Conservation (phyloP, 768 basidiomycete genomes). For the Trametes villosa region DNA sequence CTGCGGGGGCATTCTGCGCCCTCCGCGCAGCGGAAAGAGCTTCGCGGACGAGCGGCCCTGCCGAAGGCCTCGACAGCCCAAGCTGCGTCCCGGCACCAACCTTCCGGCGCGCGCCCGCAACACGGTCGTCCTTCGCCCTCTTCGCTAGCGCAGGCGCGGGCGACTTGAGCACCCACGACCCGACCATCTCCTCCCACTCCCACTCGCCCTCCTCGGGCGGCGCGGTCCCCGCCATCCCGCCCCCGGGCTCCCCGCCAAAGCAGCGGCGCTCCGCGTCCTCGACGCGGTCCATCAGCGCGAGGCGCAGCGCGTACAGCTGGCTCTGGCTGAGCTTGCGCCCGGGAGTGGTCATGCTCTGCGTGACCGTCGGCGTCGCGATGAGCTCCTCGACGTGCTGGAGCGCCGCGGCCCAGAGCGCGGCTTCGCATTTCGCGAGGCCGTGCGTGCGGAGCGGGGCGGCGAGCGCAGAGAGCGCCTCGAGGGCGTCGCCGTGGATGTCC, state of each 20-base stretch:
- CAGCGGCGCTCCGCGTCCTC: slow-evolving; percentile 57
- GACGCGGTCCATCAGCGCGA: slow-evolving; percentile 47
- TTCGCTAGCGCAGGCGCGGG: slow-evolving; percentile 26
- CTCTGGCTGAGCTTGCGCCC: slow-evolving; percentile 26
- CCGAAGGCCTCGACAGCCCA: neutral
- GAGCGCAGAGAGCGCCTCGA: slow-evolving; percentile 33
- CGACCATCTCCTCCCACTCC: slow-evolving; percentile 53
- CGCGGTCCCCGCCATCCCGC: neutral
- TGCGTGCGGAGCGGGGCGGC: slow-evolving; percentile 39
- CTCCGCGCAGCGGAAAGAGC: neutral
- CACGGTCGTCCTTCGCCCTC: neutral
- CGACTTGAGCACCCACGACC: slow-evolving; percentile 48
- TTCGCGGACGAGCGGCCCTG: neutral
- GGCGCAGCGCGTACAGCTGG: slow-evolving; percentile 41
- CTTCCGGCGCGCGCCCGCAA: slow-evolving; percentile 12
- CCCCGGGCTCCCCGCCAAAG: slow-evolving; percentile 35
- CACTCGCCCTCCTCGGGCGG: slow-evolving; percentile 36
- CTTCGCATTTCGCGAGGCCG: slow-evolving; percentile 47
- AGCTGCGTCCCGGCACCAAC: neutral
- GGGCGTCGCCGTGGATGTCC: neutral
- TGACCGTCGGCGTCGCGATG: slow-evolving; percentile 27
- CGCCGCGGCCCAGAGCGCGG: slow-evolving; percentile 56
- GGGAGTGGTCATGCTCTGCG: slow-evolving; percentile 20
- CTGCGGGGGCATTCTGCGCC: neutral
- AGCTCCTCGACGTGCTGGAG: slow-evolving; percentile 49